These are phyloP conservation scores for Wakefieldia striispora DNA, from an alignment of 768 basidiomycete genomes.

Conservation along the genomic window DNA sequence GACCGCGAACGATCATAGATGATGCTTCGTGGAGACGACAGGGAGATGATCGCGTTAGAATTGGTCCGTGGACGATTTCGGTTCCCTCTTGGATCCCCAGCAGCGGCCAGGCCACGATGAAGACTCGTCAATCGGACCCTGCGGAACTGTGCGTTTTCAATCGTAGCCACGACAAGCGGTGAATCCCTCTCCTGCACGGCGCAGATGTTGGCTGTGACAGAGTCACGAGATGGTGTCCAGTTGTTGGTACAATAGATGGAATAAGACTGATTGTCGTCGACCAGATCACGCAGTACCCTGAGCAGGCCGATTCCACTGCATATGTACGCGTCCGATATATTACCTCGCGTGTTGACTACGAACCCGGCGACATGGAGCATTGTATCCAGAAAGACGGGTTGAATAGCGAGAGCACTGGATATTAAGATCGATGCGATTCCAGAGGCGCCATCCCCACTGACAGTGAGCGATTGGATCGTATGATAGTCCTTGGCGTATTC, in stretches of 20 bases:
- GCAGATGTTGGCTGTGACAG: constrained; percentile 51
- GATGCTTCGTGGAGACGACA: constrained; percentile 25
- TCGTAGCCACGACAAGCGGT: constrained; percentile 48
- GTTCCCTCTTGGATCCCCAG: constrained; percentile 19
- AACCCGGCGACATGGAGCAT: constrained; percentile 71
- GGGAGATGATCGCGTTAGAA: constrained; percentile 28
- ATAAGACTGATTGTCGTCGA: constrained; percentile 44
- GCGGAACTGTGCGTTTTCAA: constrained; percentile 60
- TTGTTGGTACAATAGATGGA: constrained; percentile 50
- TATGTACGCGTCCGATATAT: constrained; percentile 55
- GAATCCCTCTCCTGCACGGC: constrained; percentile 42
- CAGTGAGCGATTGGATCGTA: constrained; percentile 52
- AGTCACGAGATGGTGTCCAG: constrained; percentile 41
- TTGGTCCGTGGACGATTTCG: constrained; percentile 22
- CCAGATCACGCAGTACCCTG: constrained; percentile 41
- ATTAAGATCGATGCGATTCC: constrained; percentile 51
- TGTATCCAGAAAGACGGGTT: constrained; percentile 64
- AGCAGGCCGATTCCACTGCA: constrained; percentile 55
- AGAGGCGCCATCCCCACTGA: constrained; percentile 47
- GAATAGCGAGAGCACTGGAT: constrained; percentile 40
- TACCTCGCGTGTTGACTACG: constrained; percentile 56
- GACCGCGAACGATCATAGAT: constrained; percentile 31
- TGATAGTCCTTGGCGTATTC: constrained; percentile 58
- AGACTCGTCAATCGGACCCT: constrained; percentile 51
- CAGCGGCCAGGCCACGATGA: constrained; percentile 41